Evolutionary conservation across 164 flowering plant genomes (phyloP).

Genomic region (Magnolia officinalis): DNA sequence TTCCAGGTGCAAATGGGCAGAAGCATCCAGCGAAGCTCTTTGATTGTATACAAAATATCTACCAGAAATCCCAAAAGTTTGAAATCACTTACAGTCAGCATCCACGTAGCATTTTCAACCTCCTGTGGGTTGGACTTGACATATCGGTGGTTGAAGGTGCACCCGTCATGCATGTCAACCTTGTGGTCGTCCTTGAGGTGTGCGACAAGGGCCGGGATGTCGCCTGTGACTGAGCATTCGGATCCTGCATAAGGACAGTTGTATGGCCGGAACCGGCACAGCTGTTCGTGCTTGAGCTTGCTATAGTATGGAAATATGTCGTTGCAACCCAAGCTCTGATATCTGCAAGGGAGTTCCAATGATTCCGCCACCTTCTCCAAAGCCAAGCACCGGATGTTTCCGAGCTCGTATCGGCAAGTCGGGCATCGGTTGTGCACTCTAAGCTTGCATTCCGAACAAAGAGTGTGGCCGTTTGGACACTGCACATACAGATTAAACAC

Average conservation of each 20-base stretch:
- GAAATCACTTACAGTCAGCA: slow-evolving; percentile 50
- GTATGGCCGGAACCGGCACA: slow-evolving; percentile 49
- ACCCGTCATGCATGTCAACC: slow-evolving; percentile 58
- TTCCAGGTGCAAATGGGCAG: neutral
- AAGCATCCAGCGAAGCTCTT: neutral
- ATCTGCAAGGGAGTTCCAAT: slow-evolving; percentile 46
- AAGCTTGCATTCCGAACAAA: slow-evolving; percentile 45
- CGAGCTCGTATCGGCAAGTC: slow-evolving; percentile 50
- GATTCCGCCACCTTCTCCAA: slow-evolving; percentile 58
- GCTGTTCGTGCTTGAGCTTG: slow-evolving; percentile 48
- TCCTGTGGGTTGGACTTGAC: slow-evolving; percentile 55
- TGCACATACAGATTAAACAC: slow-evolving; percentile 15
- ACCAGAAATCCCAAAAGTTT: neutral
- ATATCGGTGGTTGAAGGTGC: slow-evolving; percentile 56
- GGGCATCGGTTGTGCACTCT: slow-evolving; percentile 53
- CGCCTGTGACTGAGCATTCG: slow-evolving; percentile 49
- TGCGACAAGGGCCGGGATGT: slow-evolving; percentile 37
- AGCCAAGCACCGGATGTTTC: slow-evolving; percentile 55
- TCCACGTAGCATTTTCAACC: slow-evolving; percentile 63
- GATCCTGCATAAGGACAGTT: slow-evolving; percentile 59
- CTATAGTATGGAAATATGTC: slow-evolving; percentile 50
- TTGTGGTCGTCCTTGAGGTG: slow-evolving; percentile 56
- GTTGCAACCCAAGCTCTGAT: slow-evolving; percentile 39
- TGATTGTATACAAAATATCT: neutral
- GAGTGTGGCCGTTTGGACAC: slow-evolving; percentile 60